These are phyloP conservation scores for Trebouxiophyceae sp. DNA, from an alignment of 163 green algal species.

Conservation along the genomic window DNA sequence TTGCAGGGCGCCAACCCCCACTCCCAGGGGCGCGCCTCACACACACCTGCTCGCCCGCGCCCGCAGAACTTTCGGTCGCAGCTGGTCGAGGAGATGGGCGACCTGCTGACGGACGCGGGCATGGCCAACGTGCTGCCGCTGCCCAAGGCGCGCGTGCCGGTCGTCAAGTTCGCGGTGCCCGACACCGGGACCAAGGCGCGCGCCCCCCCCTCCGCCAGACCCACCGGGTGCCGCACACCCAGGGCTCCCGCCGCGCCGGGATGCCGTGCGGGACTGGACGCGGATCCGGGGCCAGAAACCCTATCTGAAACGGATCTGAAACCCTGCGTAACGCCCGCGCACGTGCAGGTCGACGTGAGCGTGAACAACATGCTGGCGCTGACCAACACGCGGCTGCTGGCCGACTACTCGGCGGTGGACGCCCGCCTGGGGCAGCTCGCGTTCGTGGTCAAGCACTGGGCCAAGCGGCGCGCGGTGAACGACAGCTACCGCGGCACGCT, in stretches of 20 bases:
- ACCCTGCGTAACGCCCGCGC: too few relatives aligned
- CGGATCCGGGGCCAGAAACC: too few relatives aligned
- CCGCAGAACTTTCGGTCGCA: constrained; percentile 36
- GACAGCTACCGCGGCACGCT: constrained; percentile 85
- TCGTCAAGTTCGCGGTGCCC: constrained; percentile 73
- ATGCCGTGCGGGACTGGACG: too few relatives aligned
- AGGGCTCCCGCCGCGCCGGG: too few relatives aligned
- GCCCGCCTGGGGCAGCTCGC: constrained; percentile 39
- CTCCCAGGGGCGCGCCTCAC: neutral
- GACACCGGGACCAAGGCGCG: constrained; percentile 37
- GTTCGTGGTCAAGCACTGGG: constrained; percentile 87
- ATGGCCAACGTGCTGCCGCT: constrained; percentile 52
- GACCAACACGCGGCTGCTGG: constrained; percentile 83
- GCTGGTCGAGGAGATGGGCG: constrained; percentile 44
- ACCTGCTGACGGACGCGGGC: constrained; percentile 39
- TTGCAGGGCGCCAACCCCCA: neutral
- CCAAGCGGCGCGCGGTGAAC: constrained; percentile 78
- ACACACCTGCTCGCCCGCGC: neutral
- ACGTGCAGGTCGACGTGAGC: constrained; percentile 72
- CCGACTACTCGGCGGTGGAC: constrained; percentile 67
- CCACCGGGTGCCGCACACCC: too few relatives aligned
- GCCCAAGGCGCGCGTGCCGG: constrained; percentile 67
- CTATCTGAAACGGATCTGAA: too few relatives aligned
- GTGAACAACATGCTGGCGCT: constrained; percentile 88
- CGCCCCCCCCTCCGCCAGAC: too few relatives aligned